Evolutionary conservation across 1,284 basidiomycete genomes (phyloP).

Genomic region (Puccinia polysora): DNA sequence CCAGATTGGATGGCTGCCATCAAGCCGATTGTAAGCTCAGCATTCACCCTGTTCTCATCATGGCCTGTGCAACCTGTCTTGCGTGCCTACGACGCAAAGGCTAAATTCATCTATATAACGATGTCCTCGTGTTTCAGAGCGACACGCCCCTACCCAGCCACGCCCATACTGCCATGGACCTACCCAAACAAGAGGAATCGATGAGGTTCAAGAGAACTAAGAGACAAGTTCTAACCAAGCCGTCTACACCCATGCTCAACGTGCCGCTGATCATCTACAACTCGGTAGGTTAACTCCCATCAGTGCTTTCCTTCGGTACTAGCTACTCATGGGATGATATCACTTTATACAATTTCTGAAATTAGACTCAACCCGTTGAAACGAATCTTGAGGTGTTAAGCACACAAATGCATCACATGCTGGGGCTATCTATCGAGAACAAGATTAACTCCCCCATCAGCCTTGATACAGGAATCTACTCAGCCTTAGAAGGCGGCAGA

Average conservation of each 20-base stretch:
- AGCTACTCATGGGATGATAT: background rate
- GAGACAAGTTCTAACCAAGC: background rate
- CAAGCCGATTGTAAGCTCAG: constrained; percentile 9
- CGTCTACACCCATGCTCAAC: background rate
- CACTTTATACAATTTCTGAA: background rate
- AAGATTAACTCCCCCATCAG: constrained; percentile 40
- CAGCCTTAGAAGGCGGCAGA: constrained; percentile 24
- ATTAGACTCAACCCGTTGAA: constrained; percentile 35
- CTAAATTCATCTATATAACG: no score
- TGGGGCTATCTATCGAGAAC: constrained; percentile 24
- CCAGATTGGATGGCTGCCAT: constrained; percentile 39
- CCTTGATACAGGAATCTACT: constrained; percentile 32
- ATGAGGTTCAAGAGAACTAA: background rate
- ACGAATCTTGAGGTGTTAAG: constrained; percentile 12
- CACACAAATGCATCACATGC: constrained; percentile 11
- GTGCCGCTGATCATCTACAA: constrained; percentile 31
- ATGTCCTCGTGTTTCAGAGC: no score
- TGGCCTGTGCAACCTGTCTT: no score
- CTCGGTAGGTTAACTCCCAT: constrained; percentile 20
- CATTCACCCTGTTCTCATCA: background rate
- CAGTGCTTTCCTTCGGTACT: background rate
- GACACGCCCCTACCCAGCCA: no score
- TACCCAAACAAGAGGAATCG: background rate
- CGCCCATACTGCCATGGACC: no score
- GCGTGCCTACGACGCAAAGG: no score